phyloP scores from a whole-genome alignment of 495 filamentous ascomycete species.

The Xylaria palmicola region DNA sequence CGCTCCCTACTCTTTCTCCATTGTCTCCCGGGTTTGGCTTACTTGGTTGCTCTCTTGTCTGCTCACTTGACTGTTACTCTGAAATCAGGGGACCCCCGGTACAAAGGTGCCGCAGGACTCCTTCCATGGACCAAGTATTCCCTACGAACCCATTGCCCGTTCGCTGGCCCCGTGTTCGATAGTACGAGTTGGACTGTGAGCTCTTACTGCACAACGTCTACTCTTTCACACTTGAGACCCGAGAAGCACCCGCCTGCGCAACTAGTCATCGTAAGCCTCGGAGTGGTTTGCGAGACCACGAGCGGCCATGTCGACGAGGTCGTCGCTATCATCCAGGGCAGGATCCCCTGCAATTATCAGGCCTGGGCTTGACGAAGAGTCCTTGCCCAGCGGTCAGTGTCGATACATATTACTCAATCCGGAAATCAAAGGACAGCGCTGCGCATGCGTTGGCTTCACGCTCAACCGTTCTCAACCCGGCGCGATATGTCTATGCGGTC shows the following conservation, averaged over 20 bases:
- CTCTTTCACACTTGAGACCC: background rate
- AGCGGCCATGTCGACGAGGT: slow-evolving; percentile 21
- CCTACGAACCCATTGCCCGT: slow-evolving; percentile 19
- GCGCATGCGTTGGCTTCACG: slow-evolving; percentile 55
- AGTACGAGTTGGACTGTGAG: slow-evolving; percentile 23
- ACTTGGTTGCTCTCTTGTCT: too few relatives aligned
- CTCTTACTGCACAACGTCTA: slow-evolving; percentile 1
- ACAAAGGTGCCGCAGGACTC: slow-evolving; percentile 20
- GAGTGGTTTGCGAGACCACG: slow-evolving; percentile 1
- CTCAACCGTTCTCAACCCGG: slow-evolving; percentile 50
- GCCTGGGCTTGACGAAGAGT: slow-evolving; percentile 34
- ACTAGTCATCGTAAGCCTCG: slow-evolving; percentile 8
- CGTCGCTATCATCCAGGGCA: slow-evolving; percentile 22
- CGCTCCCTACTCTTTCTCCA: background rate
- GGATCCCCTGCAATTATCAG: slow-evolving; percentile 11
- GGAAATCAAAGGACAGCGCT: slow-evolving; percentile 54
- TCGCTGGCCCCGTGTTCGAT: slow-evolving; percentile 28
- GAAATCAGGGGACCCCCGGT: slow-evolving; percentile 7
- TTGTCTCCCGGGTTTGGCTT: background rate
- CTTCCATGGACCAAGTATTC: slow-evolving; percentile 34
- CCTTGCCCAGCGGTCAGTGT: slow-evolving; percentile 53
- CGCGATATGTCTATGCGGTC: slow-evolving; percentile 54
- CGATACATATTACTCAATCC: slow-evolving; percentile 55
- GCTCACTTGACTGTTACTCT: slow-evolving; percentile 1
- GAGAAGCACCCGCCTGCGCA: background rate